Percentiles rank a stretch among this genome's conserved stretches.
Evolutionary conservation across 768 basidiomycete species (phyloP).

Genomic region (Suillus weaverae): DNA sequence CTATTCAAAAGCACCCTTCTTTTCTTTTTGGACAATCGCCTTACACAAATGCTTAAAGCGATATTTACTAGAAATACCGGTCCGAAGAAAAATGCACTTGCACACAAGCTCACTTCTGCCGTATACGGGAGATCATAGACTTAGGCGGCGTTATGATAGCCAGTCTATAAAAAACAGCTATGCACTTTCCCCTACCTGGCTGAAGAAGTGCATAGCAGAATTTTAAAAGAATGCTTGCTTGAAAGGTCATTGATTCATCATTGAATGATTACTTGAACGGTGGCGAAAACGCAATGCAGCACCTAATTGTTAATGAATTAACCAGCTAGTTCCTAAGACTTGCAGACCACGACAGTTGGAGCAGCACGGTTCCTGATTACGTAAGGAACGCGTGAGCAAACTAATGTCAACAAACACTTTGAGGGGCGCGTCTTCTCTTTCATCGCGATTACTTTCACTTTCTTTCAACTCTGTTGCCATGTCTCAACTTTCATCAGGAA

Average conservation of each 20-base stretch:
- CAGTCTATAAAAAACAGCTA: no score
- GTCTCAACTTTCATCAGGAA: constrained; percentile 59
- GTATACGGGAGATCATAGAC: no score
- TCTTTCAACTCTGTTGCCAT: constrained; percentile 23
- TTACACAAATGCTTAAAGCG: no score
- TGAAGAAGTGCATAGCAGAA: no score
- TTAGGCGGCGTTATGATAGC: no score
- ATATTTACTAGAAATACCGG: no score
- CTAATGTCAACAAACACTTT: constrained; percentile 7
- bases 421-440: constrained; percentile 5
- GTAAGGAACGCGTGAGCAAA: constrained; percentile 14
- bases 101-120: no score
- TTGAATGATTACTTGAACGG: background rate
- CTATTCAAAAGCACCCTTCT: background rate
- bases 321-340: no score
- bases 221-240: background rate
- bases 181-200: no score
- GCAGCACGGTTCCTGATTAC: constrained; percentile 1
- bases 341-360: no score
- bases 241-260: background rate
- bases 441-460: background rate
- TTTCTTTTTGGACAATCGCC: no score
- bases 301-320: background rate
- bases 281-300: background rate
- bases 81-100: no score